These are phyloP conservation scores for Xylaria sp. DNA, from an alignment of 2,329 filamentous ascomycete genomes.

Conservation along the genomic window DNA sequence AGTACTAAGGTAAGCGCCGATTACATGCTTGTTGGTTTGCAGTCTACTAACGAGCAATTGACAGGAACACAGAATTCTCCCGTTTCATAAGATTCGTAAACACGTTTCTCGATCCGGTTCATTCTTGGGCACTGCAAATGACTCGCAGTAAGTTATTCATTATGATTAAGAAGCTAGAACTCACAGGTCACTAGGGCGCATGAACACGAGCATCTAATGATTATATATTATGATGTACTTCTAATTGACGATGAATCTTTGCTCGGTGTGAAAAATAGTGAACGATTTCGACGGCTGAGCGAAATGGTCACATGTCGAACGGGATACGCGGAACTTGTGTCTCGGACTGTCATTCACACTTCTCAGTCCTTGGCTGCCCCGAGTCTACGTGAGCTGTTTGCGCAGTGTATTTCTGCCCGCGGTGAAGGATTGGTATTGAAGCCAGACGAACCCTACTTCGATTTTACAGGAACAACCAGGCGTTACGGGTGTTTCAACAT, in stretches of 20 bases:
- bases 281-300: conserved; percentile 70
- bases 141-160: conserved; percentile 68
- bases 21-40: neutral
- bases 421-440: conserved; percentile 88
- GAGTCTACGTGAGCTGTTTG: conserved; percentile 72
- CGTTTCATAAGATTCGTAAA: conserved; percentile 85
- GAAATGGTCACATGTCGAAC: conserved; percentile 61
- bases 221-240: conserved; percentile 70
- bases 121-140: conserved; percentile 73
- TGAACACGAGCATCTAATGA: conserved; percentile 67
- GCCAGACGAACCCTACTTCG: conserved; percentile 81
- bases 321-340: conserved; percentile 74
- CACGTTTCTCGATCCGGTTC: conserved; percentile 79
- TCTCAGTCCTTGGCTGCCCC: conserved; percentile 67
- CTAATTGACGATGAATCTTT: conserved; percentile 66
- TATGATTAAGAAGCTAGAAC: neutral
- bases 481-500: conserved; percentile 68
- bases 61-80: conserved; percentile 70
- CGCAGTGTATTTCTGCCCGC: conserved; percentile 70
- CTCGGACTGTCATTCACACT: conserved; percentile 69
- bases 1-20: conserved; percentile 65
- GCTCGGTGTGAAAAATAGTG: conserved; percentile 63
- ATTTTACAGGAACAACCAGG: conserved; percentile 55
- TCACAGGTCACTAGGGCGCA: conserved; percentile 55
- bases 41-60: neutral